phyloP scores from a whole-genome alignment of 1,284 basidiomycete genomes.

The Leucoagaricus sp. region DNA sequence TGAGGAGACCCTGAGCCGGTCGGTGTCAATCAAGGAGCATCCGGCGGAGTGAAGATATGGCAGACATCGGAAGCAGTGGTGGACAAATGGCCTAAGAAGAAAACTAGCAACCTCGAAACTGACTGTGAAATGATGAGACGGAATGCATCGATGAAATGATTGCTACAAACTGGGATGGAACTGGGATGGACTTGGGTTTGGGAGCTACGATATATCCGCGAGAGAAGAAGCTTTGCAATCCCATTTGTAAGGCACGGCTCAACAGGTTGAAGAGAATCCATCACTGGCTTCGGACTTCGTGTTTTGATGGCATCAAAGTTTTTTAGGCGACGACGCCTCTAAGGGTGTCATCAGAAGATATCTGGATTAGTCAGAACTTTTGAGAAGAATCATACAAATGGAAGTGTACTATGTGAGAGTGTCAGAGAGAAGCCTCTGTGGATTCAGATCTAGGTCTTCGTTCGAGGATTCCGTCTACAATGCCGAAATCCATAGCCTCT shows the following conservation, averaged over 20 bases:
- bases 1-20: background rate
- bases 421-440: constrained; percentile 14
- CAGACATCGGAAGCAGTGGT: background rate
- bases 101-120: background rate
- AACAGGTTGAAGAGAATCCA: background rate
- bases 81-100: background rate
- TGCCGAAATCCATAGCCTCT: constrained; percentile 87
- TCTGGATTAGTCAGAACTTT: background rate
- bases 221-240: background rate
- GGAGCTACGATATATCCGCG: constrained; percentile 5
- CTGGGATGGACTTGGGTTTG: background rate
- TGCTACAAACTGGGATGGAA: background rate
- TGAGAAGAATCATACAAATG: constrained; percentile 10
- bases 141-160: background rate
- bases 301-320: constrained; percentile 8
- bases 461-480: constrained; percentile 88
- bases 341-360: background rate
- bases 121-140: constrained; percentile 1
- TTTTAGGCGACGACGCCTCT: background rate
- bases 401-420: constrained; percentile 1
- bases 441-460: constrained; percentile 49
- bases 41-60: background rate
- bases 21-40: background rate
- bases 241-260: background rate
- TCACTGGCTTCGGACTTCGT: background rate